Base-by-base conservation (phyloP, 192 early-diverging fungal genomes). In the Mycoemilia scoparia region DNA sequence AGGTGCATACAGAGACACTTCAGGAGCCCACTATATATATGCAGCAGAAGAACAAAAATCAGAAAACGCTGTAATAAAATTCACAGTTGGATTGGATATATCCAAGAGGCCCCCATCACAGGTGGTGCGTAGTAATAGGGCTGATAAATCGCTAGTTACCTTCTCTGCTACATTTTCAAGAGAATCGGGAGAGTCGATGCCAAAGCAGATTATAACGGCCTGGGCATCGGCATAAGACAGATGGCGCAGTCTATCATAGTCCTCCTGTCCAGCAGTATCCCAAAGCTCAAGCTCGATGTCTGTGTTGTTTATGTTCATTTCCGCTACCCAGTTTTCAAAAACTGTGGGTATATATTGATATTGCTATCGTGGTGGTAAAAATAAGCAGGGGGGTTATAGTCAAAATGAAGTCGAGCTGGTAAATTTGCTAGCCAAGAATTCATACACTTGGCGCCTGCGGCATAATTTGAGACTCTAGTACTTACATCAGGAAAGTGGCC, bases 261-360 rank as follows among this genome's bases (percentile, higher is more conserved):
- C 91, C 64, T 95, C 88, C 45, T 92, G 87, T 20, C 74, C 89
- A 34, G 90, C 88, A 41, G 90, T 95, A 76, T 97, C 92, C 87
- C 88, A 97, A 13, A 96, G 60, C 23, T 81, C 84, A 21, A 97
- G 63, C 57, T 91, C 80, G 10, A 93, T 80, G 24, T 62, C 61
- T 49, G 76, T 79, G 45, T 77, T 81, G 54, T 91, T 80, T 22
- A 80, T 74, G 38, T 80, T 70, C 34, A 97, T 69, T 41, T 92
- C 87, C 21, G 77, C 73, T 29, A 95, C 81, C 42, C 78, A 84
- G 65, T 82, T 93, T 38, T 97, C 90, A 61, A 92, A 95, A 24
- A 91, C 82, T 1, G 91, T 96, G 7, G 91, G 91, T 17, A 81
- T 71, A 54, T 86, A 83, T 21, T 66, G 46, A 43, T 49, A 43